Conservation (phyloP, 345 rosid species). For the Eucalyptus regnans region DNA sequence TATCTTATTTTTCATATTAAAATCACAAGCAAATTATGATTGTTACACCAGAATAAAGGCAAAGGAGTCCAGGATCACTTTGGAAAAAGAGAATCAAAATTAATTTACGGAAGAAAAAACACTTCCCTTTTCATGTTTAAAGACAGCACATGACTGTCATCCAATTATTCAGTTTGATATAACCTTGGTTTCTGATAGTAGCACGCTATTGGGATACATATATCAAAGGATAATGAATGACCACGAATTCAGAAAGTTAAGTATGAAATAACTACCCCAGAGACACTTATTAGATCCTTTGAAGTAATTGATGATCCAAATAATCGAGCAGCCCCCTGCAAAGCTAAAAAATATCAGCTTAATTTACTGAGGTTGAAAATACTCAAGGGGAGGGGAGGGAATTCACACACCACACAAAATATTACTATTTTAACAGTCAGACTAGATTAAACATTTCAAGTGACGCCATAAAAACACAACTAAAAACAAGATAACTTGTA, state of each 20-base stretch:
- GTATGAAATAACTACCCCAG: conserved; percentile 55
- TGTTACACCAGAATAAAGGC: background rate
- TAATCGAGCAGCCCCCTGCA: conserved; percentile 92
- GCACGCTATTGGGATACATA: background rate
- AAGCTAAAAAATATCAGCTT: conserved; percentile 1
- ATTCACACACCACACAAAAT: background rate
- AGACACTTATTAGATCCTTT: conserved; percentile 58
- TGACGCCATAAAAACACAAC: background rate
- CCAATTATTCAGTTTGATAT: background rate
- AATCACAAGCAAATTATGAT: background rate
- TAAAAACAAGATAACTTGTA: background rate
- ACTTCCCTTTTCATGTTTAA: background rate
- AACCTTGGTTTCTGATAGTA: background rate
- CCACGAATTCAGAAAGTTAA: background rate
- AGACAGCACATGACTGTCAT: background rate
- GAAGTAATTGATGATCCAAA: conserved; percentile 88
- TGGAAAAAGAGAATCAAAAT: background rate
- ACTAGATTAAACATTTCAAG: background rate
- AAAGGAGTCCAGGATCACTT: background rate
- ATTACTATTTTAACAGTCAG: background rate
- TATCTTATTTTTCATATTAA: background rate
- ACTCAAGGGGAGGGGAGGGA: background rate
- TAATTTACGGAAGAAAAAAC: background rate
- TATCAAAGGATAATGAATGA: background rate
- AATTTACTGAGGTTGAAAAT: background rate